Percentiles rank a stretch among this genome's conserved stretches.
phyloP scores from a whole-genome alignment of 2,329 filamentous ascomycete species.

The Fusarium azukiicola region DNA sequence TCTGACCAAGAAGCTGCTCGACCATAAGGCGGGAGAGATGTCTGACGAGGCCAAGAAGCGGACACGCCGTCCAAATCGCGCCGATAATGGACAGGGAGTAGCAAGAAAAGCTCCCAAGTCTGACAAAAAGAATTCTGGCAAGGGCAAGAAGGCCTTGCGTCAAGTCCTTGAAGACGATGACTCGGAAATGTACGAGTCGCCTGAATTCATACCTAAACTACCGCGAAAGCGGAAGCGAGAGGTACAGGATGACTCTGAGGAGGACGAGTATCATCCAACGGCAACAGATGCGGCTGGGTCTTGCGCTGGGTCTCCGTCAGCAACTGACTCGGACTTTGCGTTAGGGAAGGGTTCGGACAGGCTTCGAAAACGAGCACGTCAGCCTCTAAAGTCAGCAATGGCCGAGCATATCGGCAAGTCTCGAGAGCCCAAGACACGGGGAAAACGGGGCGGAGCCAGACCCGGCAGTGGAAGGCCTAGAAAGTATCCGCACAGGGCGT shows the following conservation, averaged over 20 bases:
- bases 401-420: slow-evolving; percentile 39
- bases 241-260: slow-evolving; percentile 53
- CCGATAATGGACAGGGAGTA: slow-evolving; percentile 42
- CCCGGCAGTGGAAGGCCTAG: slow-evolving; percentile 65
- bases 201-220: slow-evolving; percentile 36
- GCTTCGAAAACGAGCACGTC: slow-evolving; percentile 52
- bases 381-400: slow-evolving; percentile 34
- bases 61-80: slow-evolving; percentile 42
- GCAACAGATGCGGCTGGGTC: slow-evolving; percentile 47
- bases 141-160: slow-evolving; percentile 36
- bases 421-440: slow-evolving; percentile 56
- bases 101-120: slow-evolving; percentile 53
- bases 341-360: slow-evolving; percentile 47
- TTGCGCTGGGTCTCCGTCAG: slow-evolving; percentile 49
- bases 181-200: slow-evolving; percentile 31
- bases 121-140: slow-evolving; percentile 51
- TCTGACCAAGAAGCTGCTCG: slow-evolving; percentile 70
- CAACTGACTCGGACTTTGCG: slow-evolving; percentile 51
- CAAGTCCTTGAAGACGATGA: slow-evolving; percentile 44
- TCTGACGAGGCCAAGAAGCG: slow-evolving; percentile 55
- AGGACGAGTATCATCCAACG: slow-evolving; percentile 56
- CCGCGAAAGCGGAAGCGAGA: slow-evolving; percentile 56
- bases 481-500: slow-evolving; percentile 59
- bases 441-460: slow-evolving; percentile 63
- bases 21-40: slow-evolving; percentile 61